These are phyloP conservation scores for Arbutus unedo DNA, from an alignment of 148 eudicot genomes.

Conservation along the genomic window DNA sequence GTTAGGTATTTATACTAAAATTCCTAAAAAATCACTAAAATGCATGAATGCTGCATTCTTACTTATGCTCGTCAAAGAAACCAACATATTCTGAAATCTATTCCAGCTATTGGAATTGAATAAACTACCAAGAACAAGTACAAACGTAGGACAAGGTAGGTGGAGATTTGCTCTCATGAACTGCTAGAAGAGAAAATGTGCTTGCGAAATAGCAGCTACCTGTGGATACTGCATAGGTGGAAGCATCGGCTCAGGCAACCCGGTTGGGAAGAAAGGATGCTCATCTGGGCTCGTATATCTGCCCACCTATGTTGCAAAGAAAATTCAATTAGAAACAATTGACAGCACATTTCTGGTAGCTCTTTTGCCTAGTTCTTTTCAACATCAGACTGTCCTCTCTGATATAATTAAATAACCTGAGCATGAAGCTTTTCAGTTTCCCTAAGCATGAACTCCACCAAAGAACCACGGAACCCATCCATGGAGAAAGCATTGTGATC, in stretches of 20 bases:
- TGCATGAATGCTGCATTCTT: slow-evolving; percentile 6
- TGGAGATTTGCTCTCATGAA: not conserved
- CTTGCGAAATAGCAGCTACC: slow-evolving; percentile 29
- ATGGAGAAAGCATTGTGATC: slow-evolving; percentile 55
- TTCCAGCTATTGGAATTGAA: not conserved
- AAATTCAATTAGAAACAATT: not conserved
- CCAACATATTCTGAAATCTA: not conserved
- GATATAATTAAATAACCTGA: slow-evolving; percentile 31
- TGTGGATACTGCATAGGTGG: slow-evolving; percentile 62
- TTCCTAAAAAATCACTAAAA: not conserved
- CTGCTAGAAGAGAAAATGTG: not conserved
- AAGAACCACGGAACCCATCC: slow-evolving; percentile 57
- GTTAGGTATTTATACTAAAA: not conserved
- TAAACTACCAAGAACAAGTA: not conserved
- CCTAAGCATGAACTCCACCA: slow-evolving; percentile 54
- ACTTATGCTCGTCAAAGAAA: not conserved
- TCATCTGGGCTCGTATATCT: slow-evolving; percentile 70
- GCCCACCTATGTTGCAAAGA: slow-evolving; percentile 43
- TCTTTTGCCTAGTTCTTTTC: not conserved
- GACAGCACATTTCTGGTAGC: not conserved
- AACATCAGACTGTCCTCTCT: not conserved
- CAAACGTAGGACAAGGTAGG: not conserved
- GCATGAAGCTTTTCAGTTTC: slow-evolving; percentile 72
- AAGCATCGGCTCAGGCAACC: slow-evolving; percentile 49
- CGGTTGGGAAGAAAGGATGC: slow-evolving; percentile 58